A percentile compares a stretch with the other conserved stretches of the same genome.
Evolutionary conservation across 441 rosid genomes (phyloP).

Genomic region (Pelargonium australe): DNA sequence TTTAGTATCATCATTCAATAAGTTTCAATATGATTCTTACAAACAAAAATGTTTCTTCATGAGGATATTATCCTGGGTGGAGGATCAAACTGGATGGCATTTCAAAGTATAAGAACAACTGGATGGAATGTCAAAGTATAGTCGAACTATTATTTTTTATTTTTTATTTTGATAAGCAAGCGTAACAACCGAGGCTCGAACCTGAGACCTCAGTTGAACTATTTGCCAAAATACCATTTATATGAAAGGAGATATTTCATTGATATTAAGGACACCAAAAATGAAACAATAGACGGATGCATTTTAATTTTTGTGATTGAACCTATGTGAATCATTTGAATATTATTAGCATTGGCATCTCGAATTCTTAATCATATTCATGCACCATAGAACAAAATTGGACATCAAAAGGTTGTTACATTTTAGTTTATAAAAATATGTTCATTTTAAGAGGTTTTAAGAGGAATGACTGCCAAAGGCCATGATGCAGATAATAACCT

Average conservation of each 20-base stretch:
- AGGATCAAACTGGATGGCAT: neutral
- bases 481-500: conserved; percentile 5
- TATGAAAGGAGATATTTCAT: neutral
- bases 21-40: conserved; percentile 3
- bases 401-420: neutral
- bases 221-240: neutral
- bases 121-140: too few species aligned
- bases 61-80: neutral
- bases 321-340: neutral
- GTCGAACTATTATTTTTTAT: too few species aligned
- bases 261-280: neutral
- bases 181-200: too few species aligned
- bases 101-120: too few species aligned
- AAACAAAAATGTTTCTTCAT: neutral
- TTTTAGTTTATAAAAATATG: neutral
- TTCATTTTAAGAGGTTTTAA: neutral
- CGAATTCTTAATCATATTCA: neutral
- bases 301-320: neutral
- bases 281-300: neutral
- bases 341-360: neutral
- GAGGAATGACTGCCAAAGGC: conserved; percentile 7
- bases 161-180: too few species aligned
- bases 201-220: neutral
- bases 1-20: neutral
- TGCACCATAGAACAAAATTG: neutral